These are phyloP conservation scores for Irpex sp. DNA, from an alignment of 1,284 basidiomycete species.

Conservation along the genomic window DNA sequence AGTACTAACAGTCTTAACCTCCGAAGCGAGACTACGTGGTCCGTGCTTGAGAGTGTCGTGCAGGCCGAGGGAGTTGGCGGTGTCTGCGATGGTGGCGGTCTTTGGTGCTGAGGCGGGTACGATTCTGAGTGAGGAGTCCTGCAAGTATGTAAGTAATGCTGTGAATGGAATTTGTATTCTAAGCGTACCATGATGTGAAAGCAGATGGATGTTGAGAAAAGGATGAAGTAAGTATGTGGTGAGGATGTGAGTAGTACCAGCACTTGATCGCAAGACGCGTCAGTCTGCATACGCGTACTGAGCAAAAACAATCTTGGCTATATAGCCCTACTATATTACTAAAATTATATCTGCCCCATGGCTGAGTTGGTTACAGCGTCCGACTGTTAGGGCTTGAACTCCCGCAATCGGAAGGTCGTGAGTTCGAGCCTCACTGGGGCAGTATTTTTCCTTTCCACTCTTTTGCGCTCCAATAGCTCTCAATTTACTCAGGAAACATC, in stretches of 20 bases:
- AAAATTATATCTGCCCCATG: conserved; percentile 54
- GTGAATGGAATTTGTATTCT: not conserved
- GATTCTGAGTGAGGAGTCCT: conserved; percentile 68
- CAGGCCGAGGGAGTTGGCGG: conserved; percentile 67
- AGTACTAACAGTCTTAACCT: conserved; percentile 53
- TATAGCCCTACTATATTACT: not conserved
- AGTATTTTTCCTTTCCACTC: conserved; percentile 24
- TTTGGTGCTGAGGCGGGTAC: conserved; percentile 56
- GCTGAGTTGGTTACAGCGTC: conserved; percentile 82
- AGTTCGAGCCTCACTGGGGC: conserved; percentile 71
- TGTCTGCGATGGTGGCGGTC: conserved; percentile 65
- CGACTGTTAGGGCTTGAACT: conserved; percentile 54
- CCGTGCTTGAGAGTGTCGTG: conserved; percentile 81
- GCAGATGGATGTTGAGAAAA: too few relatives aligned
- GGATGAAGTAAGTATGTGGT: not conserved
- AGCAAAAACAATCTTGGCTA: too few relatives aligned
- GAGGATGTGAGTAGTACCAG: not conserved
- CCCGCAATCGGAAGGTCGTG: conserved; percentile 60
- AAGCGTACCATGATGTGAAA: not conserved
- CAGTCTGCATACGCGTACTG: not conserved
- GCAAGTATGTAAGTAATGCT: not conserved
- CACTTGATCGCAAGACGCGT: not conserved
- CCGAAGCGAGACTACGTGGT: conserved; percentile 68
- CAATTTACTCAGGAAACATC: not conserved
- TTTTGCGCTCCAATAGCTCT: not conserved